Evolutionary conservation across 495 filamentous ascomycete genomes (phyloP).

Genomic region (Lophium mytilinum): DNA sequence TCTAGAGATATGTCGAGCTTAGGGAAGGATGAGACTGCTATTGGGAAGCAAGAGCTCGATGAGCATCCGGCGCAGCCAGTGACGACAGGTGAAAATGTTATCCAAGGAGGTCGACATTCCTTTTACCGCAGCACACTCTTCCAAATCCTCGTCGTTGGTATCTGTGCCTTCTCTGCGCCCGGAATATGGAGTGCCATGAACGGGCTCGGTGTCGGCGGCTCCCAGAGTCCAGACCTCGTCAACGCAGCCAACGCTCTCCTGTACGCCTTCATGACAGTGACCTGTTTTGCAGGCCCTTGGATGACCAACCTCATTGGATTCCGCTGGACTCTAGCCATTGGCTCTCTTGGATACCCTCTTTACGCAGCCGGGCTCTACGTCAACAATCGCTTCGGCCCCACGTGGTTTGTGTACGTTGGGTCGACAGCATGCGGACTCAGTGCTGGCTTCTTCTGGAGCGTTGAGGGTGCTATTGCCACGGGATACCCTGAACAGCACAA

Average conservation of each 20-base stretch:
- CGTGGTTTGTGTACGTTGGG: constrained; percentile 16
- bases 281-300: constrained; percentile 15
- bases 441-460: constrained; percentile 18
- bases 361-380: constrained; percentile 17
- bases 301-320: constrained; percentile 16
- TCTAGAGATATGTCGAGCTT: background rate
- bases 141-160: constrained; percentile 19
- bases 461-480: constrained; percentile 17
- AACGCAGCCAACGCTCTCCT: constrained; percentile 18
- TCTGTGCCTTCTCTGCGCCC: constrained; percentile 18
- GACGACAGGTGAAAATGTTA: background rate
- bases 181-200: constrained; percentile 22
- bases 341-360: constrained; percentile 13
- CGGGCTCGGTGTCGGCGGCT: constrained; percentile 16
- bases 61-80: background rate
- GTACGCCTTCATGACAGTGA: constrained; percentile 18
- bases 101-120: background rate
- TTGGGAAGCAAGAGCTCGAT: background rate
- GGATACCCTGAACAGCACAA: constrained; percentile 19
- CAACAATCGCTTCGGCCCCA: constrained; percentile 13
- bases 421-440: constrained; percentile 10
- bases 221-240: constrained; percentile 9
- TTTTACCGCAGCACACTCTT: constrained; percentile 22
- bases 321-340: constrained; percentile 16
- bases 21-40: background rate